Evolutionary conservation across 805 yeast genomes (phyloP).

Genomic region (Barnettozyma sucrosica): DNA sequence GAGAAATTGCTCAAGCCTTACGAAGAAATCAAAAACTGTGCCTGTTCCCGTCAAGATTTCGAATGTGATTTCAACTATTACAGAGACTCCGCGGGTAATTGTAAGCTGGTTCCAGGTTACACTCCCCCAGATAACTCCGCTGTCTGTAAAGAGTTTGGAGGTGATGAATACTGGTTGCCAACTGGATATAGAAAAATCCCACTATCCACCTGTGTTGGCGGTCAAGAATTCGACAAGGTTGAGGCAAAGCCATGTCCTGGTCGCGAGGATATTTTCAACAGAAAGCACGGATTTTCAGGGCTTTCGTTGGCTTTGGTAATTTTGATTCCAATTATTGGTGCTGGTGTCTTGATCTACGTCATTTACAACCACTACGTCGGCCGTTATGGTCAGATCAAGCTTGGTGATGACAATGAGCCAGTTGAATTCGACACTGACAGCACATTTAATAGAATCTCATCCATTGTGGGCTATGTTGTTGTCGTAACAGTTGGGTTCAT

Average conservation of each 20-base stretch:
- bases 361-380: conserved; percentile 78
- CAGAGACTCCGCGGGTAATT: conserved; percentile 71
- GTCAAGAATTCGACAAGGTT: conserved; percentile 62
- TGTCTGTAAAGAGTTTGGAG: conserved; percentile 51
- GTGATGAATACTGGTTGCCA: conserved; percentile 72
- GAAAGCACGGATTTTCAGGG: conserved; percentile 52
- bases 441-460: conserved; percentile 43
- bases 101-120: conserved; percentile 74
- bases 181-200: conserved; percentile 92
- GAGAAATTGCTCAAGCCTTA: conserved; percentile 54
- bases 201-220: conserved; percentile 79
- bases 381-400: conserved; percentile 78
- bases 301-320: conserved; percentile 47
- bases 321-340: conserved; percentile 47
- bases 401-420: conserved; percentile 73
- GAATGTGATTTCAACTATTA: conserved; percentile 91
- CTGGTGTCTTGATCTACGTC: conserved; percentile 55
- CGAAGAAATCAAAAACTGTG: conserved; percentile 57
- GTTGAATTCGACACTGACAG: conserved; percentile 62
- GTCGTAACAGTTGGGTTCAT: conserved; percentile 25
- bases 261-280: conserved; percentile 54
- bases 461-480: conserved; percentile 28
- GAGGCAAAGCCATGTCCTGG: conserved; percentile 83
- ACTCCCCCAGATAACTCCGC: conserved; percentile 58
- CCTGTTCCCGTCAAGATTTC: conserved; percentile 80